Conservation (phyloP, 192 early-diverging fungal genomes). For the Gryganskiella cystojenkinii region DNA sequence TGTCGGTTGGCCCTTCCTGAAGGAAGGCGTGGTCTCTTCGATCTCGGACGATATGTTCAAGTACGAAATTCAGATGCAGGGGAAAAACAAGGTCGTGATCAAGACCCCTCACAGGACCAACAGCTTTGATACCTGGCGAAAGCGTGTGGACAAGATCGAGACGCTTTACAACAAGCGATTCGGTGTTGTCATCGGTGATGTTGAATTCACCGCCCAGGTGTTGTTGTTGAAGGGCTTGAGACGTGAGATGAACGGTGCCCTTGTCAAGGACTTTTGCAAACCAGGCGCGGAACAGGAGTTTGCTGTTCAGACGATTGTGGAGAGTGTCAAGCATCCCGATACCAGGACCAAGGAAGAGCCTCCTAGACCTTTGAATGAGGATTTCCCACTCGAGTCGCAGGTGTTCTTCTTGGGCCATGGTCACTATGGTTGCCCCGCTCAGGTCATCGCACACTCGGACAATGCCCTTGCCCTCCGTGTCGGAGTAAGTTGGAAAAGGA, state of each 20-base stretch:
- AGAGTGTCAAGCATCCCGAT: slow-evolving; percentile 68
- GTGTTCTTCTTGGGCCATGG: slow-evolving; percentile 86
- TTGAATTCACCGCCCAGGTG: slow-evolving; percentile 70
- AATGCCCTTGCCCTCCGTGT: slow-evolving; percentile 56
- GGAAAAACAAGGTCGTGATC: slow-evolving; percentile 58
- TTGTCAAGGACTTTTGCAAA: slow-evolving; percentile 77
- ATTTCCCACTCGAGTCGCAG: slow-evolving; percentile 74
- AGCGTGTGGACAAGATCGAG: slow-evolving; percentile 69
- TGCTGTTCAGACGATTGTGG: slow-evolving; percentile 72
- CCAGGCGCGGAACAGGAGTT: slow-evolving; percentile 56
- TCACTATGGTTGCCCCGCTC: slow-evolving; percentile 78
- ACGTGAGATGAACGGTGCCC: slow-evolving; percentile 72
- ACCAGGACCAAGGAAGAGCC: slow-evolving; percentile 79
- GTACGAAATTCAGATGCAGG: slow-evolving; percentile 63
- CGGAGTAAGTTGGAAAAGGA: slow-evolving; percentile 34
- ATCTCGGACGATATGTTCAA: slow-evolving; percentile 77
- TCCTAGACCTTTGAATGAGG: slow-evolving; percentile 71
- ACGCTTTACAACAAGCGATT: slow-evolving; percentile 74
- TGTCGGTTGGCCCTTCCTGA: slow-evolving; percentile 90
- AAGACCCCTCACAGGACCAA: slow-evolving; percentile 57
- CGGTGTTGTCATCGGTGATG: slow-evolving; percentile 74
- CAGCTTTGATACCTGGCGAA: slow-evolving; percentile 63
- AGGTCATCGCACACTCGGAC: slow-evolving; percentile 70
- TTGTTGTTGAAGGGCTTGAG: slow-evolving; percentile 70
- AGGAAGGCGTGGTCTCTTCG: slow-evolving; percentile 79